A percentile compares a stretch with the other conserved stretches of the same genome.
Conservation (phyloP, 345 rosid species). For the Raphanus sativus region DNA sequence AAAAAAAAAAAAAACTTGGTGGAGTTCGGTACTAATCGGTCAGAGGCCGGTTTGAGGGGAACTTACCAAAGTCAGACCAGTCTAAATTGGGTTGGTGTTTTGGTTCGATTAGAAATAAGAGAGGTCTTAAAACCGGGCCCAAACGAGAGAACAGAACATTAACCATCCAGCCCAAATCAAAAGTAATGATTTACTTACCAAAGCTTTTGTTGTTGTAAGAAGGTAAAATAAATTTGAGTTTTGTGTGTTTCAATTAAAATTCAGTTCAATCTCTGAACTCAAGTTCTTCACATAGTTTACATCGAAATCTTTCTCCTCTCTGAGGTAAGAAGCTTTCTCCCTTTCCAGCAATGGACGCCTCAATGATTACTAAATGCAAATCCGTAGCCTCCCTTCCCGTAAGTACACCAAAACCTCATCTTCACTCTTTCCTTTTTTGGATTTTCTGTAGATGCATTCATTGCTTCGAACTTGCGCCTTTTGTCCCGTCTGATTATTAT, state of each 20-base stretch:
- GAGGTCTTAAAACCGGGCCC: neutral
- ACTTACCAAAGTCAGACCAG: neutral
- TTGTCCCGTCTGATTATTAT: neutral
- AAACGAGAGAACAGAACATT: neutral
- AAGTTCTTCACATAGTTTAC: neutral
- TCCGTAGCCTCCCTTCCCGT: conserved; percentile 59
- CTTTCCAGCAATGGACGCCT: conserved; percentile 57
- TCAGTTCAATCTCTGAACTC: neutral
- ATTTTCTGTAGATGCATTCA: neutral
- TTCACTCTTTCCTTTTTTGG: neutral
- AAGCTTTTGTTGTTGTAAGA: neutral
- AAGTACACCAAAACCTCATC: conserved; percentile 26
- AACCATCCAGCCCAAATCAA: neutral
- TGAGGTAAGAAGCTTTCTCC: neutral
- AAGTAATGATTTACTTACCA: neutral
- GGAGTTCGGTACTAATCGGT: neutral
- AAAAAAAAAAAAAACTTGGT: too few species aligned
- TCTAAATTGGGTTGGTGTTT: neutral
- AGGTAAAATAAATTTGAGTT: neutral
- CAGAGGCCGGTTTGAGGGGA: neutral
- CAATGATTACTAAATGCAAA: conserved; percentile 60
- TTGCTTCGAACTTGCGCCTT: neutral
- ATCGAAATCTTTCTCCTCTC: conserved; percentile 2
- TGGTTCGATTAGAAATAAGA: neutral
- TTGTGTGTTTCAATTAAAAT: neutral